Conservation (phyloP, 176 grass and related monocot species). For the Aegilops speltoides region DNA sequence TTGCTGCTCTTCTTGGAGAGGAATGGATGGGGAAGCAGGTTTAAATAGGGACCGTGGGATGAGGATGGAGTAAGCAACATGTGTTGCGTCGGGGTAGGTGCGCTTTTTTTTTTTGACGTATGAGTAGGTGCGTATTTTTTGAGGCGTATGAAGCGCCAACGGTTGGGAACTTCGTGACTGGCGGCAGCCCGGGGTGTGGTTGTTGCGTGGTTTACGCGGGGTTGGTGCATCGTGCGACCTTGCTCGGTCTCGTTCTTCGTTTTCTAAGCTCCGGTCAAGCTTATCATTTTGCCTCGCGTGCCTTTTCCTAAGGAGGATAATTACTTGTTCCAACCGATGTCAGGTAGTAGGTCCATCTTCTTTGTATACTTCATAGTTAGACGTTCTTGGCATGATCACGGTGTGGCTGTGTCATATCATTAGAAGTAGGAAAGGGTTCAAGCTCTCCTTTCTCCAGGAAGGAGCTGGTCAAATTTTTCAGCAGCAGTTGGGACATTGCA, state of each 20-base stretch:
- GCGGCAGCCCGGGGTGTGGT: neutral
- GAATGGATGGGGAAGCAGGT: neutral
- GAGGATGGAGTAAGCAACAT: neutral
- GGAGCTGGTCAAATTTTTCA: neutral
- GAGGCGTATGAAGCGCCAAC: neutral
- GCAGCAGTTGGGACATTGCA: neutral
- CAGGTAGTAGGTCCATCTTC: neutral
- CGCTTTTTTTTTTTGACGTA: too few species aligned
- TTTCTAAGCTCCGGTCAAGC: neutral
- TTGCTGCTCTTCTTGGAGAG: slow-evolving; percentile 38
- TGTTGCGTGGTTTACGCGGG: neutral
- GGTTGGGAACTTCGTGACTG: neutral
- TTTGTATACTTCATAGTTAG: neutral
- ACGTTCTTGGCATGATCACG: neutral
- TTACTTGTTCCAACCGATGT: neutral
- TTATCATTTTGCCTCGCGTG: neutral
- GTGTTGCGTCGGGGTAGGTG: neutral
- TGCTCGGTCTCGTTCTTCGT: neutral
- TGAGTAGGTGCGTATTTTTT: neutral
- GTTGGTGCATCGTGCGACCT: slow-evolving; percentile 13
- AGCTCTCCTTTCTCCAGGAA: neutral
- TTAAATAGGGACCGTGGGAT: slow-evolving; percentile 54
- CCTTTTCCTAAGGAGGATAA: neutral
- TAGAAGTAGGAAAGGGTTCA: neutral
- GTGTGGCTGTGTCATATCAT: neutral